Base-by-base conservation (phyloP, 352 stramenopile genomes). In the Phytophthora melonis region DNA sequence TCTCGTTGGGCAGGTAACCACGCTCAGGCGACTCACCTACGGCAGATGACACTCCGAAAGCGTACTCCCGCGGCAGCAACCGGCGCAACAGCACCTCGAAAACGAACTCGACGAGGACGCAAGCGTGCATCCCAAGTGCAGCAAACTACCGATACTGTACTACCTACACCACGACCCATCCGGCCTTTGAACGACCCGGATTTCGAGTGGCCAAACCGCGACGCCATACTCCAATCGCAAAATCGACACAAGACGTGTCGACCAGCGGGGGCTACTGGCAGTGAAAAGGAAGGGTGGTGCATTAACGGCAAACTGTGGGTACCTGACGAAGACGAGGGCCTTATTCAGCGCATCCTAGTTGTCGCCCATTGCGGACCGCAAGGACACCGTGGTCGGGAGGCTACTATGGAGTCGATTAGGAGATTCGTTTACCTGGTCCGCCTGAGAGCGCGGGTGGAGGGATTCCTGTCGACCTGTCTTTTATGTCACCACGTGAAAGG, bases 401-500 rank as follows among this genome's bases (percentile, higher is more conserved):
- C 41, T 21, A 49, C 5, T 3, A 49, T 49, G 14, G 47, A 54
- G 19, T 54, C 47, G 47, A 30, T 54, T 5, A 54, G 19, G 19
- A 54, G 47, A 27, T 25, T 54, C 19, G 47, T 54, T 54, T 23
- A 54, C 47, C 47, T 54, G 47, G 47, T 27, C 10, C 47, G 47
- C 47, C 47, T 54, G 13, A 54, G 21, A 39, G 58, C 58, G 13
- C 58, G 67, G n/a, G 59, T 36, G 39, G 69, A 0, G 18, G 1
- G n/a, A 10, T 63, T 74, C 41, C 13, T 74, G 0, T 30, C 30
- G n/a, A 18, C n/a, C 4, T 65, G 67, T 32, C 27, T 69, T 5
- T 13, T 69, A 16, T 74, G 53, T 5, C 21, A 69, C 21, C 66
- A 74, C 14, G 45, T 74, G 1, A 69, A 74, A 39, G 43, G 30